A percentile compares a stretch with the other conserved stretches of the same genome.
These are phyloP conservation scores for Corchorus olitorius DNA, from an alignment of 345 rosid genomes.

Conservation along the genomic window DNA sequence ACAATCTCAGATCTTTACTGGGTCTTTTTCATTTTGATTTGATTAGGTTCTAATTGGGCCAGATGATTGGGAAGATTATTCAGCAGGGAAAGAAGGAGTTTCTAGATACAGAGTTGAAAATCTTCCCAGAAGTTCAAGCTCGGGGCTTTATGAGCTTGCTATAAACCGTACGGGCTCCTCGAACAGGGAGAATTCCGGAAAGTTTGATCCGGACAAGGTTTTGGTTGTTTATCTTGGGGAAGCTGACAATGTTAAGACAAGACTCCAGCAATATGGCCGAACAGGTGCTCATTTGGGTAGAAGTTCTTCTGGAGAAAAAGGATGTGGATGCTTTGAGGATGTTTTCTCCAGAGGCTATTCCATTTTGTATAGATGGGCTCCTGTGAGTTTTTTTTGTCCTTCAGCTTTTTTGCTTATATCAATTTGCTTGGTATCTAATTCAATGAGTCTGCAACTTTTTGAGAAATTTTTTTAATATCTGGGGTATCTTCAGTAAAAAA, in stretches of 20 bases:
- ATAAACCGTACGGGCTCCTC: constrained; percentile 25
- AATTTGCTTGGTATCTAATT: neutral
- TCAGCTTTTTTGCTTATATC: neutral
- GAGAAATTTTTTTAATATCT: too few species aligned
- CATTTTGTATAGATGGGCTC: constrained; percentile 74
- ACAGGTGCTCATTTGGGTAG: constrained; percentile 76
- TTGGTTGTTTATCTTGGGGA: constrained; percentile 79
- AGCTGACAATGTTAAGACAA: constrained; percentile 75
- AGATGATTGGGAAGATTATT: constrained; percentile 73
- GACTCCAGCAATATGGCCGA: constrained; percentile 84
- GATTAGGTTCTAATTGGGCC: constrained; percentile 70
- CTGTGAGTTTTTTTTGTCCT: constrained; percentile 45
- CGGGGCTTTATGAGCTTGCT: constrained; percentile 83
- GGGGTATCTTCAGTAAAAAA: too few species aligned
- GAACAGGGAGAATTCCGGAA: constrained; percentile 34
- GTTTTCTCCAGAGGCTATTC: constrained; percentile 51
- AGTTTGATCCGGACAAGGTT: constrained; percentile 45
- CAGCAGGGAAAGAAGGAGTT: constrained; percentile 66
- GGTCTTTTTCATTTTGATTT: neutral
- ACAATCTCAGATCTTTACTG: neutral
- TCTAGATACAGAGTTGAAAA: constrained; percentile 74
- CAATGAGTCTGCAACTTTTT: neutral
- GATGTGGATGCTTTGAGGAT: constrained; percentile 51
- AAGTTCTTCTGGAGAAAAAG: constrained; percentile 22
- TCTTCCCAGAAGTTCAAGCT: constrained; percentile 53